Evolutionary conservation across 495 filamentous ascomycete genomes (phyloP).

Genomic region (Talaromyces adpressus): DNA sequence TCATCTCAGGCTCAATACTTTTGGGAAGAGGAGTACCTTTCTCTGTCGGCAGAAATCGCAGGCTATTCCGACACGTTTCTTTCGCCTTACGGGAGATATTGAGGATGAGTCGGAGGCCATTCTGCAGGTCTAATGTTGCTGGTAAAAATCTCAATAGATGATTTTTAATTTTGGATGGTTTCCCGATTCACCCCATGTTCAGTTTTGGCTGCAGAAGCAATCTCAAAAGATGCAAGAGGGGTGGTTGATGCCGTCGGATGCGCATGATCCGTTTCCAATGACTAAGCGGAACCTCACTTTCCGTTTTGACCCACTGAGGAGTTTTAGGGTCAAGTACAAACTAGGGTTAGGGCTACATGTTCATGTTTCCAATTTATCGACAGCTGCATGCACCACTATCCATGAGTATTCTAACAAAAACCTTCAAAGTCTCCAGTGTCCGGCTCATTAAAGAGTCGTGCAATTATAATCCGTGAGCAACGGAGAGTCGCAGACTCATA

Average conservation of each 20-base stretch:
- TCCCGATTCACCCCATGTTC: neutral
- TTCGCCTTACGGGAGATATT: neutral
- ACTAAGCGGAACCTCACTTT: neutral
- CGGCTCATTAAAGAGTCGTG: too few relatives aligned
- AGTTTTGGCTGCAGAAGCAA: neutral
- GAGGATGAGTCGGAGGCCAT: neutral
- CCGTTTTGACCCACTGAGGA: too few relatives aligned
- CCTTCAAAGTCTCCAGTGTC: neutral
- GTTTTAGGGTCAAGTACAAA: neutral
- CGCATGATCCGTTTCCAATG: neutral
- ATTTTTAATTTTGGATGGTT: neutral
- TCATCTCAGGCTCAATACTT: too few relatives aligned
- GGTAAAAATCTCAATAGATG: too few relatives aligned
- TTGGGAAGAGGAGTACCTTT: constrained; percentile 12
- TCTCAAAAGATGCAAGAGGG: neutral
- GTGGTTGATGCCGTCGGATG: neutral
- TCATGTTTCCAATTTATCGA: neutral
- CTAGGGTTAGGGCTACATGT: neutral
- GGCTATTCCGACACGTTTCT: constrained; percentile 10
- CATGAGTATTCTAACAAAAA: neutral
- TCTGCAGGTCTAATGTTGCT: neutral
- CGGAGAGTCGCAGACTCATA: neutral
- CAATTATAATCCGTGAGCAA: neutral
- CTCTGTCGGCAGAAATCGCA: constrained; percentile 23
- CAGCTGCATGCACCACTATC: neutral